Base-by-base conservation (phyloP, 495 filamentous ascomycete species). In the Acidiella bohemica region DNA sequence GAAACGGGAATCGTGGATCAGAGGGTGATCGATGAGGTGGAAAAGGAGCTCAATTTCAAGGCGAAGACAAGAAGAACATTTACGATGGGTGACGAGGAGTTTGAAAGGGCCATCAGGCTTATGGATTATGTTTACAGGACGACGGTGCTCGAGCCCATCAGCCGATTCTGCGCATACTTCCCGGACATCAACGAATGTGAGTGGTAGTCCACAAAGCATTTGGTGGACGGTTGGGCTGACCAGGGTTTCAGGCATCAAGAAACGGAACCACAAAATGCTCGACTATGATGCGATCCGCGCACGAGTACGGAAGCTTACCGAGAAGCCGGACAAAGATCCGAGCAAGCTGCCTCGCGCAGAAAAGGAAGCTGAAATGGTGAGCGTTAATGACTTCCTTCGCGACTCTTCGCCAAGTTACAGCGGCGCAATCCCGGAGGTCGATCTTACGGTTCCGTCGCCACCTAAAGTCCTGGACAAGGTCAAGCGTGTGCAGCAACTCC, bases 321-420 rank as follows among this genome's bases (percentile, higher is more conserved):
- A 97, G 63, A 96, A 96, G 66, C 90, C 90, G 28, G 90, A 97
- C 68, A 97, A 97, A 68, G 90, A 97, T 56, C 81, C 80, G 16
- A 83, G 82, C 19, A 95, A 96, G 63, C 74, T 97, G 14, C 90
- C 90, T 0, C 78, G 86, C 32, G 80, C 85, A 2, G 90, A 97
- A 61, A 87, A 88, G 59, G 90, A 97, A 59, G 72, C 82, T 55
- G 86, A 95, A 50, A 80, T 93, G 66, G 47, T 51, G 19, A 46
- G 42, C 47, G 29, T 30, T 6, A 37, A 31, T 18, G 28, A 14
- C 13, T 46, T 42, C 30, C 42, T 46, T 26, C 18, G 17, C 26
- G 12, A 25, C 11, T 18, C 32, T 21, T 33, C 20, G 29, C 18
- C 29, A 35, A 9, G 17, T 6, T 13, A 2, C 14, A 13, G 12